phyloP scores from a whole-genome alignment of 2,329 filamentous ascomycete species.

The Xylariaceae sp. region DNA sequence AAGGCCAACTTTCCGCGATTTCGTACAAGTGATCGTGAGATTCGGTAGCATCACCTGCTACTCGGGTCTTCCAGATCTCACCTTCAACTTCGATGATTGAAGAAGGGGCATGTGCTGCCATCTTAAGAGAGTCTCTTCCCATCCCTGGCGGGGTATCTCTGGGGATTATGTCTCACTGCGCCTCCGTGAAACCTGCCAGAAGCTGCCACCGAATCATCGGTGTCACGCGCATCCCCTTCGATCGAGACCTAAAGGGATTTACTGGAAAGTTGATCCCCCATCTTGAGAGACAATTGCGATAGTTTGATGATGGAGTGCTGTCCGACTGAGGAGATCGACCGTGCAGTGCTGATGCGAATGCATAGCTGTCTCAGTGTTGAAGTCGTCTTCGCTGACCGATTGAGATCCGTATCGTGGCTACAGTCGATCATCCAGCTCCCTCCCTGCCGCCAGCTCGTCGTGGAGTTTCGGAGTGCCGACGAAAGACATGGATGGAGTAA shows the following conservation, averaged over 20 bases:
- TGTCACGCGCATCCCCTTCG: background rate
- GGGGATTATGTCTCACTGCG: conserved; percentile 11
- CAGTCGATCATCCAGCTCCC: background rate
- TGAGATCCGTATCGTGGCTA: background rate
- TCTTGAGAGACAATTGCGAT: background rate
- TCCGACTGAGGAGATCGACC: background rate
- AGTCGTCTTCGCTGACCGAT: background rate
- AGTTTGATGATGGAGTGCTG: background rate
- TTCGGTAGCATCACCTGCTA: background rate
- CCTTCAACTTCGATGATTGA: background rate
- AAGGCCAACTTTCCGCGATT: background rate
- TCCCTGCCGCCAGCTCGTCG: background rate
- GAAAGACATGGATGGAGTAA: background rate
- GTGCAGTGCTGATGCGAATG: background rate
- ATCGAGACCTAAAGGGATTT: background rate
- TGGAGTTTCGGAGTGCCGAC: background rate
- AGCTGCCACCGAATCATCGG: conserved; percentile 4
- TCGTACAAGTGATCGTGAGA: background rate
- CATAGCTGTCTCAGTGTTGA: background rate
- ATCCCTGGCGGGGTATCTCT: conserved; percentile 3
- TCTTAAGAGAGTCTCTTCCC: background rate
- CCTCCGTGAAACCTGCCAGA: conserved; percentile 4
- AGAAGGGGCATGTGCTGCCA: background rate
- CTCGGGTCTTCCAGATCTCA: background rate
- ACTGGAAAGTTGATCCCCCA: background rate